Conservation (phyloP, 139 green algal species). For the Trebouxia sp. region DNA sequence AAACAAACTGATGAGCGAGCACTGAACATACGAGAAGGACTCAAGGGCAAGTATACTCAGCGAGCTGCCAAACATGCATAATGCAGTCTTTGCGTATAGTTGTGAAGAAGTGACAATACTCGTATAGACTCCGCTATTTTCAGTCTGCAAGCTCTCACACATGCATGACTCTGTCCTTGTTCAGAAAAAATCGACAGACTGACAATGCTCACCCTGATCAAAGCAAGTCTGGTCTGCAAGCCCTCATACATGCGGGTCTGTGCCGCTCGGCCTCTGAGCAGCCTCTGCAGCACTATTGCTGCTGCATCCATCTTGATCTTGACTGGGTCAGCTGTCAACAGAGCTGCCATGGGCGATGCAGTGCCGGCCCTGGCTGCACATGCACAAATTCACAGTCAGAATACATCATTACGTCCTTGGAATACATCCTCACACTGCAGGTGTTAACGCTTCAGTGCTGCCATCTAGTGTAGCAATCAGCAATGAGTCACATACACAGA, state of each 20-base stretch:
- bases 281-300: slow-evolving; percentile 71
- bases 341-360: background rate
- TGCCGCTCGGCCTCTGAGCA: slow-evolving; percentile 76
- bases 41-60: too few relatives aligned
- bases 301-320: slow-evolving; percentile 37
- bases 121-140: too few relatives aligned
- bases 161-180: background rate
- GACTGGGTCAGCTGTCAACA: background rate
- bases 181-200: background rate
- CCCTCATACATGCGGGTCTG: slow-evolving; percentile 78
- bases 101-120: too few relatives aligned
- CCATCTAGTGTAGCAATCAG: background rate
- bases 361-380: slow-evolving; percentile 17
- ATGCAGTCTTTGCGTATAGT: too few relatives aligned
- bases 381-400: slow-evolving; percentile 46
- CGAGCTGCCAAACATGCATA: too few relatives aligned
- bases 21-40: too few relatives aligned
- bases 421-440: background rate
- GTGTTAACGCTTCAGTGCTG: background rate
- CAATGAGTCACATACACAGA: too few relatives aligned
- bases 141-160: background rate
- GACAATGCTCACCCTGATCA: slow-evolving; percentile 47
- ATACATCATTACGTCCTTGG: slow-evolving; percentile 12
- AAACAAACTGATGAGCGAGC: too few relatives aligned
- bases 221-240: slow-evolving; percentile 53